Evolutionary conservation across 2,329 filamentous ascomycete genomes (phyloP), one percentile per base, ranked within the genome.

Genomic region (Alternaria triticina): DNA sequence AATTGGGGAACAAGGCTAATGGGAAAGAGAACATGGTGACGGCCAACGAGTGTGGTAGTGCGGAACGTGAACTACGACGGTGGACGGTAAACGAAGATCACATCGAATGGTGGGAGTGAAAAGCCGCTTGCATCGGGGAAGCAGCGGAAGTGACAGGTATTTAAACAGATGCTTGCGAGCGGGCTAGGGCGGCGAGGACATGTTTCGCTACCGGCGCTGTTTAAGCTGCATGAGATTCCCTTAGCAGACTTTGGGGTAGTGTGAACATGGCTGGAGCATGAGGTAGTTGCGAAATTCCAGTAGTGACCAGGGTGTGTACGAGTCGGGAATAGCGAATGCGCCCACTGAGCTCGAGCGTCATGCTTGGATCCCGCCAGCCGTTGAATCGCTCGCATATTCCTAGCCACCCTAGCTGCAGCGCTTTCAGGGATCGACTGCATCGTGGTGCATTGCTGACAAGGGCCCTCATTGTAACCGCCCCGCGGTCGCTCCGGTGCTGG

Each of bases 231-330:
- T 75, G 75, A 76, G 70, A 72, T 69, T 72, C 70, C 73, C 69
- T 79, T 78, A 79, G 77, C 75, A 79, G 76, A 77, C 70, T 75
- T 79, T 79, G 77, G 77, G 76, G 77, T 79, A 79, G 74, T 76
- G 72, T 77, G 73, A 76, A 76, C 71, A 75, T 76, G 75, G 75
- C 76, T 77, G 75, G 74, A 79, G 75, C 73, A 77, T 78, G 75
- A 78, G 75, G 72, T 79, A 76, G 75, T 78, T 73, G 72, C 70
- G 74, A 79, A 77, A 75, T 68, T 77, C 71, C 64, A 73, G 64
- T 69, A 70, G 67, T 65, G 66, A 71, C 72, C 66, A 71, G 77
- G 74, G 69, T 70, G 69, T 62, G 65, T 58, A 59, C 70, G 56
- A 43, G 72, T 76, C 67, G 68, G 71, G 74, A 64, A 69, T 77